A percentile compares a stretch with the other conserved stretches of the same genome.
Conservation (phyloP, 805 yeast genomes). For the Sugiyamaella qingdaonensis region DNA sequence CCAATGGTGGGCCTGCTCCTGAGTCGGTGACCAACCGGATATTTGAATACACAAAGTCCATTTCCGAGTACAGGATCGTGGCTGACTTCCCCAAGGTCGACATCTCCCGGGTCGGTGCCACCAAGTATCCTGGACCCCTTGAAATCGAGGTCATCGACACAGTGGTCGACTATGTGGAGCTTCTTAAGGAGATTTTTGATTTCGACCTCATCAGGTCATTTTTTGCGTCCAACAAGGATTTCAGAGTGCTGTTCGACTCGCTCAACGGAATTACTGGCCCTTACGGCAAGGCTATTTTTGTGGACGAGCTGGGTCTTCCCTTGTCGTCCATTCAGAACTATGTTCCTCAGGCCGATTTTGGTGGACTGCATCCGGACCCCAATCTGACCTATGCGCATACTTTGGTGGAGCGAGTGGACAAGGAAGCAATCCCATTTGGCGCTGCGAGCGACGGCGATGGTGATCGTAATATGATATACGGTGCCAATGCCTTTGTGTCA, state of each 20-base stretch:
- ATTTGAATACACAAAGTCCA: slow-evolving; percentile 58
- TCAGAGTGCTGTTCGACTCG: slow-evolving; percentile 80
- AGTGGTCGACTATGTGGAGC: slow-evolving; percentile 67
- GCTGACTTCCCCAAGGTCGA: slow-evolving; percentile 62
- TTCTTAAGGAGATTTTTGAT: slow-evolving; percentile 84
- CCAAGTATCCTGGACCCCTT: slow-evolving; percentile 49
- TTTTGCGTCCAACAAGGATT: slow-evolving; percentile 50
- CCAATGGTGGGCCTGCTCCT: slow-evolving; percentile 98
- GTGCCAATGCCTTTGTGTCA: slow-evolving; percentile 88
- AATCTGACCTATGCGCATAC: slow-evolving; percentile 90
- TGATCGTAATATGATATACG: slow-evolving; percentile 97
- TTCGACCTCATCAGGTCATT: slow-evolving; percentile 74
- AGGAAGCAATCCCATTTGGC: slow-evolving; percentile 79
- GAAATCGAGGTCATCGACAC: slow-evolving; percentile 80
- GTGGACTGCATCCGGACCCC: slow-evolving; percentile 98
- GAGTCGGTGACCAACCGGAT: slow-evolving; percentile 88
- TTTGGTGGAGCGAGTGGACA: slow-evolving; percentile 81
- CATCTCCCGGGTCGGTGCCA: slow-evolving; percentile 52
- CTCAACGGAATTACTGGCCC: slow-evolving; percentile 97
- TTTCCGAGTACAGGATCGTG: slow-evolving; percentile 58
- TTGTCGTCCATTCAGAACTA: slow-evolving; percentile 69
- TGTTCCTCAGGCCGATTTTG: slow-evolving; percentile 82
- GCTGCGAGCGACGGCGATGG: slow-evolving; percentile 99
- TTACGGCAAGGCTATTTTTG: slow-evolving; percentile 79
- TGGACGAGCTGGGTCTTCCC: slow-evolving; percentile 79